Evolutionary conservation across 169 alveolate species (phyloP), one percentile per base, ranked within the genome.

Genomic region (Plasmodium gallinaceum): DNA sequence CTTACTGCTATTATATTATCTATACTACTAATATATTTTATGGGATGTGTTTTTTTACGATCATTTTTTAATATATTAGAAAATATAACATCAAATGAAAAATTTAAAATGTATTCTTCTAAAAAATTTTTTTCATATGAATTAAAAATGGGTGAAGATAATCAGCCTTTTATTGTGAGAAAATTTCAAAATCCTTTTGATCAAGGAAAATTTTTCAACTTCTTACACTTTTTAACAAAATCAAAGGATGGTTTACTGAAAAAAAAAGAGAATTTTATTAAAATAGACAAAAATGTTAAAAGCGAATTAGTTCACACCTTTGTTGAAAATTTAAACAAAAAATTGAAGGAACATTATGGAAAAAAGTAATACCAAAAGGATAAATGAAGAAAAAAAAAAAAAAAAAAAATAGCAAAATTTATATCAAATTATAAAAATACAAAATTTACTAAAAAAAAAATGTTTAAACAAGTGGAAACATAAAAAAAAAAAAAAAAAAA

Each of bases 111-210:
- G 69, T 80, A 80, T 46, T 51, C 78, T 18, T 42, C 78, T 5
- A 80, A 66, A 42, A 51, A n/a, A 39, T 80, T 80, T 80, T 60
- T 80, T 52, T 32, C 78, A 0, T 80, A 80, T 45, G 73, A 65
- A 32, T 80, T 80, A 45, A 80, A 51, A 45, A 48, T 66, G 14
- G 90, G 39, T 26, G 45, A 80, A 70, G 65, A 80, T 66, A 80
- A 80, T 20, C 78, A 80, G 43, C 90, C 90, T 14, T 12, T 57
- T 39, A 71, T 80, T 42, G 57, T 80, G 9, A 12, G 90, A 0
- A 80, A 43, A 61, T 66, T 80, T 46, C 65, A 80, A 54, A 80
- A 80, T 22, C 90, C 90, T n/a, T 80, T 80, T 80, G 90, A 80
- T 16, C 62, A 42, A 18, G 90, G 90, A 14, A 61, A 22, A 0